phyloP scores from a whole-genome alignment of 495 filamentous ascomycete genomes.

The Lophium mytilinum region DNA sequence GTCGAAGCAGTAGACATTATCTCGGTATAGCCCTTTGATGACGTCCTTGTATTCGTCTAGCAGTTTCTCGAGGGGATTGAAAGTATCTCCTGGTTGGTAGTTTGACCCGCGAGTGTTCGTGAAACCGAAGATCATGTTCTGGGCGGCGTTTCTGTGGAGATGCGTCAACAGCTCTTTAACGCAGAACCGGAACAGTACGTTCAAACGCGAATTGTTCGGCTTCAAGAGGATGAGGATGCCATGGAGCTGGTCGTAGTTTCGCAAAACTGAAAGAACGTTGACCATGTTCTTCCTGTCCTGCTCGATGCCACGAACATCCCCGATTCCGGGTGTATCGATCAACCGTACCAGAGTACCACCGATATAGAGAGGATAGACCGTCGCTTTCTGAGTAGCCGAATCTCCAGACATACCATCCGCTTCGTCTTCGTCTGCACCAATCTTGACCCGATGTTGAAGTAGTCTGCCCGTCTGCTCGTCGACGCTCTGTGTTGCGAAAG shows the following conservation, averaged over 20 bases:
- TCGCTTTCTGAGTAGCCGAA: slow-evolving; percentile 37
- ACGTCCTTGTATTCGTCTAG: slow-evolving; percentile 27
- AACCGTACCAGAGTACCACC: slow-evolving; percentile 28
- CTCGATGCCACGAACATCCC: slow-evolving; percentile 34
- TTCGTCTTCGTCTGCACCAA: slow-evolving; percentile 30
- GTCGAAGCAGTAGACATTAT: slow-evolving; percentile 40
- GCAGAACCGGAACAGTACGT: slow-evolving; percentile 35
- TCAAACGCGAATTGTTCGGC: slow-evolving; percentile 36
- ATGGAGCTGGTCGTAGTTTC: slow-evolving; percentile 34
- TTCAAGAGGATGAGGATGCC: slow-evolving; percentile 35
- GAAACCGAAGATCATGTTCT: slow-evolving; percentile 41
- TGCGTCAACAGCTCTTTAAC: slow-evolving; percentile 39
- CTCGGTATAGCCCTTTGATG: slow-evolving; percentile 12
- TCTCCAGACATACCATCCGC: slow-evolving; percentile 31
- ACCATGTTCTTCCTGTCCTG: slow-evolving; percentile 40
- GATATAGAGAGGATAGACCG: slow-evolving; percentile 30
- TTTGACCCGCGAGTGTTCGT: slow-evolving; percentile 39
- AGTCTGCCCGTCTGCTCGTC: slow-evolving; percentile 23
- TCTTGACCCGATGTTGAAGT: slow-evolving; percentile 11
- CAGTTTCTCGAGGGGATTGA: slow-evolving; percentile 28
- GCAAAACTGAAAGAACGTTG: slow-evolving; percentile 32
- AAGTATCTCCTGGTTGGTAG: slow-evolving; percentile 39
- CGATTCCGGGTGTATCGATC: slow-evolving; percentile 42
- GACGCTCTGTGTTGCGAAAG: slow-evolving; percentile 32
- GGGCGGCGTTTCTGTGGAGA: slow-evolving; percentile 27